Conservation (phyloP, 441 rosid species). For the Theobroma grandiflorum region DNA sequence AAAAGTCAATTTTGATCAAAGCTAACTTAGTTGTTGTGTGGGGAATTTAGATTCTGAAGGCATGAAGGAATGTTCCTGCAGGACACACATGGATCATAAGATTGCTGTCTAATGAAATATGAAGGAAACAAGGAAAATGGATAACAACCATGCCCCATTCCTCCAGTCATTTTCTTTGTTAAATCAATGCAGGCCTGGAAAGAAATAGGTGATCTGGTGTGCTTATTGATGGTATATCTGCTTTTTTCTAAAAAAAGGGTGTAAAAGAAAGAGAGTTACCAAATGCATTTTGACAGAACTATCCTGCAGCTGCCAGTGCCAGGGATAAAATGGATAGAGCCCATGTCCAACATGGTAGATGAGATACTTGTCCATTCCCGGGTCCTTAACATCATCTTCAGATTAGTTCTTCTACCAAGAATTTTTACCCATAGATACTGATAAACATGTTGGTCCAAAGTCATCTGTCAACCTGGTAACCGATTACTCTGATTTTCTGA, state of each 20-base stretch:
- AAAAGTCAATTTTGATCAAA: not conserved
- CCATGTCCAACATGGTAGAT: not conserved
- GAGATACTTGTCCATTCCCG: not conserved
- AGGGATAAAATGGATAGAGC: not conserved
- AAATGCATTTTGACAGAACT: not conserved
- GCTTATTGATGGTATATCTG: not conserved
- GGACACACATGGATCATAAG: not conserved
- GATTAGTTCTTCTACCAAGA: not conserved
- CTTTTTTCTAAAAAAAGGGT: not conserved
- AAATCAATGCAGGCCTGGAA: not conserved
- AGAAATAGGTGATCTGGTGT: not conserved
- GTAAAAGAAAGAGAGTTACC: not conserved
- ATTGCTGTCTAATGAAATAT: not conserved
- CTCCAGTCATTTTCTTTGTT: not conserved
- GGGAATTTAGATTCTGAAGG: slow-evolving; percentile 2
- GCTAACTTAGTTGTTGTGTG: not conserved
- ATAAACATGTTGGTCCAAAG: not conserved
- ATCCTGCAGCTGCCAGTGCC: not conserved
- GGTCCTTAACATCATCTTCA: not conserved
- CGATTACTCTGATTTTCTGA: not conserved
- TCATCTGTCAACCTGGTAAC: not conserved
- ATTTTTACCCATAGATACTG: not conserved
- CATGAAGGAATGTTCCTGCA: not conserved
- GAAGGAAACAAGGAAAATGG: not conserved
- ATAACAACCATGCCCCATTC: not conserved